These are phyloP conservation scores for Bacidia gigantensis DNA, from an alignment of 495 filamentous ascomycete species.

Conservation along the genomic window DNA sequence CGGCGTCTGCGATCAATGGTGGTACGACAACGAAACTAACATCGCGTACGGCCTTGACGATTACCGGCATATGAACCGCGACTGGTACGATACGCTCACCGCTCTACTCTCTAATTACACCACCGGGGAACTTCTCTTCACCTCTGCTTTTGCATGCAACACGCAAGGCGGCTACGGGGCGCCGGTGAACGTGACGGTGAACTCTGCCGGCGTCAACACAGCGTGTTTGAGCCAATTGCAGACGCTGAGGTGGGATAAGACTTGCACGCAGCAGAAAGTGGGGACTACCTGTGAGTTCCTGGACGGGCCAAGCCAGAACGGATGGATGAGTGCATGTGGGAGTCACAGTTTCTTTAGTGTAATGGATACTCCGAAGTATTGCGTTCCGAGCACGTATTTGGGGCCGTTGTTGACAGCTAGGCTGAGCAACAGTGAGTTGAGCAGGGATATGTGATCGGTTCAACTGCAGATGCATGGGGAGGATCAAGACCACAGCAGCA, in stretches of 20 bases:
- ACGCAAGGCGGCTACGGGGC: conserved; percentile 6
- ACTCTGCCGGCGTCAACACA: conserved; percentile 7
- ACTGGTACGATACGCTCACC: conserved; percentile 5
- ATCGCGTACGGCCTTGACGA: conserved; percentile 12
- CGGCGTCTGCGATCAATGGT: conserved; percentile 11
- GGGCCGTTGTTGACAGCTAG: conserved; percentile 7
- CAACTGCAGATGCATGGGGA: no score
- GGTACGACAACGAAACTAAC: conserved; percentile 8
- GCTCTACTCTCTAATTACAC: conserved; percentile 14
- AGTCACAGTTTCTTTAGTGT: conserved; percentile 7
- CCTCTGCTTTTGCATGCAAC: conserved; percentile 12
- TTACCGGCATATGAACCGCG: conserved; percentile 11
- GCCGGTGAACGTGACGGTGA: conserved; percentile 10
- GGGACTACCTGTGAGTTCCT: conserved; percentile 11
- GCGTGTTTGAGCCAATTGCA: conserved; percentile 10
- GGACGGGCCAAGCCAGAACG: conserved; percentile 5
- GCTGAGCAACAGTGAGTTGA: background rate
- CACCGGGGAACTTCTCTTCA: conserved; percentile 13
- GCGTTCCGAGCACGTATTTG: conserved; percentile 12
- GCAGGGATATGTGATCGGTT: background rate
- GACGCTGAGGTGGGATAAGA: conserved; percentile 14
- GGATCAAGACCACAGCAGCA: no score
- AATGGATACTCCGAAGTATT: conserved; percentile 13
- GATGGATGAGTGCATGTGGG: conserved; percentile 6
- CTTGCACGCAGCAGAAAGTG: conserved; percentile 1